These are phyloP conservation scores for Hippophae gyantsensis DNA, from an alignment of 306 rosid species.

Conservation along the genomic window DNA sequence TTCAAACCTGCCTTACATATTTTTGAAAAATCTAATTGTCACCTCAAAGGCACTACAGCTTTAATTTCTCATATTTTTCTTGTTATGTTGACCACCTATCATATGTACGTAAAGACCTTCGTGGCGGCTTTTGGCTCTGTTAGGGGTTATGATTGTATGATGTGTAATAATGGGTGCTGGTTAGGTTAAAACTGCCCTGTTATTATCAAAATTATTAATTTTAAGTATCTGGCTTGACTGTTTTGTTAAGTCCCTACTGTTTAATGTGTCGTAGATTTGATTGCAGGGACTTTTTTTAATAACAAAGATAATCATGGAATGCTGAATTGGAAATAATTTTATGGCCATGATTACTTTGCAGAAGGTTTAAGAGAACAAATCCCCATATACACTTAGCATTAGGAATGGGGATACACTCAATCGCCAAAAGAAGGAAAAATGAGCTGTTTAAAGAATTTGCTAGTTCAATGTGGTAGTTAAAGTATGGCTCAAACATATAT, in stretches of 20 bases:
- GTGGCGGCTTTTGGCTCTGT: background rate
- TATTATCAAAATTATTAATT: background rate
- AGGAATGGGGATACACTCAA: background rate
- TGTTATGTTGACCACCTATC: background rate
- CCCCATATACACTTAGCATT: background rate
- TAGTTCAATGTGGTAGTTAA: background rate
- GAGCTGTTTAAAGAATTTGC: background rate
- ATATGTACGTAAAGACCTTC: background rate
- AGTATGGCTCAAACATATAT: constrained; percentile 6
- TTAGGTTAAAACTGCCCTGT: background rate
- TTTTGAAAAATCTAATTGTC: background rate
- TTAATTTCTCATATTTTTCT: background rate
- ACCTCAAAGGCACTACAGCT: background rate
- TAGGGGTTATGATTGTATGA: background rate
- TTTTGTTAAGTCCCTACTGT: background rate
- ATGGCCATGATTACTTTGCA: background rate
- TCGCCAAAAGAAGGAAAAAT: background rate
- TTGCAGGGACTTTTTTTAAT: too few relatives aligned
- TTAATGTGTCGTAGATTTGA: too few relatives aligned
- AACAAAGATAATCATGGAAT: background rate
- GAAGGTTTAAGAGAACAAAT: background rate
- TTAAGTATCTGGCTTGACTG: constrained; percentile 7
- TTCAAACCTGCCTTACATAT: background rate
- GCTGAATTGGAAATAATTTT: background rate
- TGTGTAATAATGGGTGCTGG: background rate